Percentiles rank a stretch among this genome's conserved stretches.
Conservation (phyloP, 352 stramenopile genomes). For the Phytopythium helicoides region DNA sequence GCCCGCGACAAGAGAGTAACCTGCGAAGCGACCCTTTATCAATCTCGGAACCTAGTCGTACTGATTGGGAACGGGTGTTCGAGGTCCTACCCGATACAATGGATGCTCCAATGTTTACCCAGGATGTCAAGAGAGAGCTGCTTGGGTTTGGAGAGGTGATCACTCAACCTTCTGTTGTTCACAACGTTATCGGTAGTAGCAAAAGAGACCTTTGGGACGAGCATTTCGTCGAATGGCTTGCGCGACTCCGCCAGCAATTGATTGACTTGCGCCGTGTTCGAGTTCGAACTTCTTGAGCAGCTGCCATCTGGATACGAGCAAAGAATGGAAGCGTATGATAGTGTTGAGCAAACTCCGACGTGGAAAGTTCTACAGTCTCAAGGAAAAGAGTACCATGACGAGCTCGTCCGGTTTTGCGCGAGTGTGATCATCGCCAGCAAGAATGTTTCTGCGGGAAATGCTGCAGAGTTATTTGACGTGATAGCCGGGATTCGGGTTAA, state of each 20-base stretch:
- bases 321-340: not conserved
- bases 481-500: not conserved
- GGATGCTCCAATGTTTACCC: not conserved
- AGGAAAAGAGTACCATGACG: not conserved
- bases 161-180: not conserved
- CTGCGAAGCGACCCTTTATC: too few relatives aligned
- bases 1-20: too few relatives aligned
- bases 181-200: not conserved
- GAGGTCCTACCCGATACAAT: conserved; percentile 13
- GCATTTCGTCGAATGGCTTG: too few relatives aligned
- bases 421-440: not conserved
- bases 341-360: not conserved
- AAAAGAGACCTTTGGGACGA: not conserved
- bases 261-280: conserved; percentile 30
- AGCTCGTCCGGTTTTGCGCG: not conserved
- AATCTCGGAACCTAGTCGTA: not conserved
- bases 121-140: not conserved
- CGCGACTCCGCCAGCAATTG: conserved; percentile 25
- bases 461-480: not conserved
- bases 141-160: conserved; percentile 4
- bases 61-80: conserved; percentile 28
- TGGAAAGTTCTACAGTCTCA: not conserved
- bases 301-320: conserved; percentile 10
- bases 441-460: not conserved
- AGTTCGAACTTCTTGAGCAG: conserved; percentile 25